Base-by-base conservation (phyloP, 306 rosid genomes). In the Begonia loranthoides region DNA sequence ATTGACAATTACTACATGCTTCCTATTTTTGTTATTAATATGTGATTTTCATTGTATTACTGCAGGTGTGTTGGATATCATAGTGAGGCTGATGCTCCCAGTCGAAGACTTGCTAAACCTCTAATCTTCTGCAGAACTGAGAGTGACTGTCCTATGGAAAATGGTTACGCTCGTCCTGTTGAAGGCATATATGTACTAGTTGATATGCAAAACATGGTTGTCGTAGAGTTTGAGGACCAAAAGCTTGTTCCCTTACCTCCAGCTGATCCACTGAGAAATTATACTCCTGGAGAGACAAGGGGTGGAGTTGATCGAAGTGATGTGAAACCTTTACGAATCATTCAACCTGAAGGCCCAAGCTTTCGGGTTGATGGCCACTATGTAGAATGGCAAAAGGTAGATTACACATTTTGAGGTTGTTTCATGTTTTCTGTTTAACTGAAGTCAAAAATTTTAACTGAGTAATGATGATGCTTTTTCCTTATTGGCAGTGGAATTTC, bases 141-240 rank as follows among this genome's bases (percentile, higher is more conserved):
- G 82, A 87, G 96, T 50, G 96, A 87, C 71, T 80, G 96, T 45
- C 96, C 96, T 16, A 83, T 87, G 94, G 96, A 87, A 69, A 87
- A 87, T 70, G 96, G 96, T 51, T 87, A 87, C 16, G 94, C 96
- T 12, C 87, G 94, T 64, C 96, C 96, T 53, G 85, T 87, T 51
- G 96, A 87, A 73, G 96, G 96, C 51, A 76, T 83, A 58, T 55
- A 57, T 69, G 74, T 83, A 28, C 87, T 87, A 52, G 92, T 87
- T 60, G 96, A 83, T 70, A 76, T 87, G 94, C 96, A 78, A 73
- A 87, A 81, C 72, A 87, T 87, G 94, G 71, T 70, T 57, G 87
- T 87, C 56, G 50, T 83, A 67, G 85, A 87, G 67, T 83, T 87
- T 72, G 96, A 87, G 58, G 96, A 87, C 67, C 73, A 83, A 43